These are phyloP conservation scores for Quercus rubra DNA, from an alignment of 306 rosid genomes.

Conservation along the genomic window DNA sequence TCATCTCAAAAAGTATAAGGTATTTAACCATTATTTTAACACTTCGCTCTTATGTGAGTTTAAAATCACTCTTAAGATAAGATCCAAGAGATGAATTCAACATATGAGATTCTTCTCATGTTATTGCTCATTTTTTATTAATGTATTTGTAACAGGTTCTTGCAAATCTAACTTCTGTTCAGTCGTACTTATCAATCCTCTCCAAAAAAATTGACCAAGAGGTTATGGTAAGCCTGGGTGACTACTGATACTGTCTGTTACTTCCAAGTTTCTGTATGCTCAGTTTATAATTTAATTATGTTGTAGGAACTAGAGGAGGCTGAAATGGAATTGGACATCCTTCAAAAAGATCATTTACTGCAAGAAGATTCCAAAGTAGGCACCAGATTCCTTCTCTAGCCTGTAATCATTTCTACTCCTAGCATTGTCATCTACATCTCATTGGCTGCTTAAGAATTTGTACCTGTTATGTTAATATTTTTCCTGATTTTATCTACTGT, in stretches of 20 bases:
- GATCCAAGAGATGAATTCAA: too few relatives aligned
- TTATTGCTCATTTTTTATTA: conserved; percentile 15
- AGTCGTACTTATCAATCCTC: conserved; percentile 77
- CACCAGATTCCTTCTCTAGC: conserved; percentile 36
- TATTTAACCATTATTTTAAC: too few relatives aligned
- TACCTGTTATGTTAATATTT: conserved; percentile 1
- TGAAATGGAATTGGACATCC: conserved; percentile 72
- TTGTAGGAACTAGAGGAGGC: conserved; percentile 89
- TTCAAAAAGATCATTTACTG: conserved; percentile 51
- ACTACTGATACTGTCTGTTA: conserved; percentile 17
- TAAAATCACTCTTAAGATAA: too few relatives aligned
- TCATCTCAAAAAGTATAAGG: too few relatives aligned
- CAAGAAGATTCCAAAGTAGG: conserved; percentile 41
- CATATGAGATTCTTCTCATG: not conserved
- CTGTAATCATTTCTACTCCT: conserved; percentile 34
- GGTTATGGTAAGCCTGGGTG: conserved; percentile 51
- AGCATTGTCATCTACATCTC: conserved; percentile 3
- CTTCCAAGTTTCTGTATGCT: not conserved
- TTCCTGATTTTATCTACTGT: conserved; percentile 5
- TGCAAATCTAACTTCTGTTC: conserved; percentile 64
- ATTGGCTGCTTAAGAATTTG: not conserved
- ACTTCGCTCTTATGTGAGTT: too few relatives aligned
- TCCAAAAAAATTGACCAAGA: conserved; percentile 63
- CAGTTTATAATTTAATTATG: conserved; percentile 24
- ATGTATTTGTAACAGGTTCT: conserved; percentile 56